Evolutionary conservation across 2,329 filamentous ascomycete genomes (phyloP), one percentile per base, ranked within the genome.

Genomic region (Xylaria sp.): DNA sequence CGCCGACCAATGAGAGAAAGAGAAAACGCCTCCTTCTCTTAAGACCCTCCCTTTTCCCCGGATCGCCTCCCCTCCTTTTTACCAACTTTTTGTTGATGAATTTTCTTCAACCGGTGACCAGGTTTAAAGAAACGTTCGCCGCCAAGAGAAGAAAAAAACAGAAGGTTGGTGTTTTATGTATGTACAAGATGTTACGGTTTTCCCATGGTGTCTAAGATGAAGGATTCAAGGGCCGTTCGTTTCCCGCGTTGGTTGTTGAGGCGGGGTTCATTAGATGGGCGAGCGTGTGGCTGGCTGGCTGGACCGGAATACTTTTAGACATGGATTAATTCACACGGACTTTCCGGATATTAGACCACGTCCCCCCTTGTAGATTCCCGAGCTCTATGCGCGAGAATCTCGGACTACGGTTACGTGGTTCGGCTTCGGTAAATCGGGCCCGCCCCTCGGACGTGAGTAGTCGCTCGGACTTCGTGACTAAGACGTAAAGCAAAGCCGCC

Each of bases 401-500:
- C 50, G 64, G 34, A 60, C 39, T 61, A 46, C 25, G 32, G 20
- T 50, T 45, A 55, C 39, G 15, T 20, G 15, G 52, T 59, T 63
- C 39, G 63, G 39, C 43, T 53, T 64, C 50, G 56, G 39, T 55
- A 25, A 43, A 59, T 36, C 60, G 23, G 13, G 48, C n/a, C 56
- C 55, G 48, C 60, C 32, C 6, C 46, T 69, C 60, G 60, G 67
- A 60, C 48, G 34, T 60, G 56, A 57, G 48, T 36, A 30, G 55
- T 57, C 59, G 59, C 55, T 58, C 52, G 41, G 41, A 36, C 32
- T 46, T 41, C 25, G 28, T 59, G 41, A 15, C 50, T 12, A 20
- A 30, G 60, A 53, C 34, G 23, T 45, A 43, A 67, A 55, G 57
- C 52, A 43, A 67, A 55, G 57, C 57, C 32, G 52, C 58, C 23